A percentile compares a stretch with the other conserved stretches of the same genome.
These are phyloP conservation scores for Beauveria medogensis DNA, from an alignment of 2,329 filamentous ascomycete genomes.

Conservation along the genomic window DNA sequence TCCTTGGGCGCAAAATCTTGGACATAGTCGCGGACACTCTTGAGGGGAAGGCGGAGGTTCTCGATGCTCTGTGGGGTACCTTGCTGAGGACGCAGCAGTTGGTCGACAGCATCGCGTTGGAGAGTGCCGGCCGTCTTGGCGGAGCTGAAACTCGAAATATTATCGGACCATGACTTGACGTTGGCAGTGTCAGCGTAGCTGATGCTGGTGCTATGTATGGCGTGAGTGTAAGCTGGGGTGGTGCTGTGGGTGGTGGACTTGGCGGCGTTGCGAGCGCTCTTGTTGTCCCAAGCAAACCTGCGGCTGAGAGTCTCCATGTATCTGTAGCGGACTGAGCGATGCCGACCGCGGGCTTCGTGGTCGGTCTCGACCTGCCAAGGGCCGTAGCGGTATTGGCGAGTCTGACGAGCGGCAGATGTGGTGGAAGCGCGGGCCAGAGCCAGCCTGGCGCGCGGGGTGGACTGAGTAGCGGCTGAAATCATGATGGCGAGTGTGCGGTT, in stretches of 20 bases:
- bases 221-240: conserved; percentile 12
- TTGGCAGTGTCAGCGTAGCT: conserved; percentile 29
- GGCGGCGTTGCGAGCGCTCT: conserved; percentile 17
- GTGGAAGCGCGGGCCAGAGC: conserved; percentile 8
- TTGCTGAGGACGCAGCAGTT: conserved; percentile 30
- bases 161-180: conserved; percentile 28
- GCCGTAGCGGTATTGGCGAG: conserved; percentile 8
- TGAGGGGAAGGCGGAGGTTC: conserved; percentile 24
- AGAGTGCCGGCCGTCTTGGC: conserved; percentile 36
- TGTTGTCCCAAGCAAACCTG: conserved; percentile 38
- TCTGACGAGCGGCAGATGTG: conserved; percentile 4
- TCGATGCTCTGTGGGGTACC: conserved; percentile 17
- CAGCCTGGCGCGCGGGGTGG: conserved; percentile 11
- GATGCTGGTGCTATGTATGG: conserved; percentile 26
- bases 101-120: conserved; percentile 36
- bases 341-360: conserved; percentile 36
- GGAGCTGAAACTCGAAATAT: conserved; percentile 28
- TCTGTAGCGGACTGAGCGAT: conserved; percentile 35
- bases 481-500: neutral
- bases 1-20: conserved; percentile 16
- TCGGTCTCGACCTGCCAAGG: conserved; percentile 23
- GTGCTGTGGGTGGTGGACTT: conserved; percentile 17
- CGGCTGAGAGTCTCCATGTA: conserved; percentile 37
- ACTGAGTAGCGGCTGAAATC: conserved; percentile 6
- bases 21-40: conserved; percentile 28